Percentiles rank a stretch among this genome's conserved stretches.
These are phyloP conservation scores for Carex pumila DNA, from an alignment of 176 grass and related monocot species.

Conservation along the genomic window DNA sequence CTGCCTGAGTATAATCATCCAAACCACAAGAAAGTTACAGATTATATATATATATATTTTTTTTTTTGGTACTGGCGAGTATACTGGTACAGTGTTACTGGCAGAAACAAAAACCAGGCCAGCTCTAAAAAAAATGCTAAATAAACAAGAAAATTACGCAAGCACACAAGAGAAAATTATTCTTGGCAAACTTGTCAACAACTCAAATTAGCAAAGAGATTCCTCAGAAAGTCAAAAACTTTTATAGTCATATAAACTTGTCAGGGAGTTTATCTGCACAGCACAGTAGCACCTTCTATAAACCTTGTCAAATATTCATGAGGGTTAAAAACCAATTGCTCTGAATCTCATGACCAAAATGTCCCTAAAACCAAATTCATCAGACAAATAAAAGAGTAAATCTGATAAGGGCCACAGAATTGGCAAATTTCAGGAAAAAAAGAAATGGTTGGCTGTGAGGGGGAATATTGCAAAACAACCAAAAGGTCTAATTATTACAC, in stretches of 20 bases:
- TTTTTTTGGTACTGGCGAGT: background rate
- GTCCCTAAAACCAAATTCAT: background rate
- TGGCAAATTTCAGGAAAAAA: background rate
- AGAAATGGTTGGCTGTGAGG: background rate
- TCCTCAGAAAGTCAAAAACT: background rate
- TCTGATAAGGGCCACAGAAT: background rate
- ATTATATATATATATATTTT: too few relatives aligned
- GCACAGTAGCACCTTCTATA: background rate
- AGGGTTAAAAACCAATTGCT: background rate
- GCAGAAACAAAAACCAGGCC: background rate
- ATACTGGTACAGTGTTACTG: background rate
- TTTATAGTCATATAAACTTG: background rate
- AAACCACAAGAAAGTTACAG: too few relatives aligned
- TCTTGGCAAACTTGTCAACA: background rate
- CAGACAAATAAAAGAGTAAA: background rate
- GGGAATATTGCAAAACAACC: background rate
- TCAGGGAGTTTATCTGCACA: background rate
- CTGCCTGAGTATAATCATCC: background rate
- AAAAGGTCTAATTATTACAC: background rate
- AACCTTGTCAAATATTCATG: background rate
- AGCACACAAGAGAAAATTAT: background rate
- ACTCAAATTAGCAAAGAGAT: background rate
- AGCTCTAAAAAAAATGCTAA: background rate
- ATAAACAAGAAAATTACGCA: background rate
- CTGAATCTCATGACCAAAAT: background rate